A percentile compares a stretch with the other conserved stretches of the same genome.
Conservation (phyloP, 306 rosid species). For the Begonia masoniana region DNA sequence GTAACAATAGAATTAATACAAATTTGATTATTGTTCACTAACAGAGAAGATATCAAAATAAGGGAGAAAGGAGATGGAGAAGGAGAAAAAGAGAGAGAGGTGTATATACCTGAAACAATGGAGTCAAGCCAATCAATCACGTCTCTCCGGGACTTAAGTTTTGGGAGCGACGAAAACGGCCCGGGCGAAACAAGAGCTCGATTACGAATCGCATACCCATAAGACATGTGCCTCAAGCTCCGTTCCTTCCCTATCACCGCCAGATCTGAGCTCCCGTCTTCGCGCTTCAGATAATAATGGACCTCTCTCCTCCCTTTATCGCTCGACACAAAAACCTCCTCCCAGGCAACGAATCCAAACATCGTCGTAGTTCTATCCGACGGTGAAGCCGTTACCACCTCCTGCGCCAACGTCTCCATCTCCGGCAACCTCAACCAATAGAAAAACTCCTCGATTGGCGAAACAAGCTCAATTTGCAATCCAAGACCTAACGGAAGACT, state of each 20-base stretch:
- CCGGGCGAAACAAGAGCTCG: conserved; percentile 13
- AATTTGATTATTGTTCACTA: too few species aligned
- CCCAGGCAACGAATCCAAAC: conserved; percentile 45
- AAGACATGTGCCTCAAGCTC: conserved; percentile 57
- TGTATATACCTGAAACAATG: conserved; percentile 40
- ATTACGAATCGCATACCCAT: conserved; percentile 31
- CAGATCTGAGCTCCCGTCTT: conserved; percentile 59
- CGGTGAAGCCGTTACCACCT: conserved; percentile 6
- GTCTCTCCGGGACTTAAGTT: conserved; percentile 68
- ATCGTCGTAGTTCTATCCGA: conserved; percentile 19
- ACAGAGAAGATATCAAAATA: neutral
- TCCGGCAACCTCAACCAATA: neutral
- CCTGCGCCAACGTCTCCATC: conserved; percentile 29
- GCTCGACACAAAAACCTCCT: conserved; percentile 40
- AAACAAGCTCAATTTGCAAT: neutral
- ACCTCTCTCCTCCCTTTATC: conserved; percentile 67
- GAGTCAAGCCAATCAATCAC: conserved; percentile 70
- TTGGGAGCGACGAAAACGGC: conserved; percentile 13
- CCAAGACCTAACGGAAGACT: neutral
- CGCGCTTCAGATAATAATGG: conserved; percentile 41
- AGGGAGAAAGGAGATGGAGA: neutral
- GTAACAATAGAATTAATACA: too few species aligned
- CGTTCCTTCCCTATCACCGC: conserved; percentile 69
- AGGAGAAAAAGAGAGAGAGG: too few species aligned
- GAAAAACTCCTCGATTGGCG: neutral